These are phyloP conservation scores for Jackrogersella multiformis DNA, from an alignment of 495 filamentous ascomycete genomes.

Conservation along the genomic window DNA sequence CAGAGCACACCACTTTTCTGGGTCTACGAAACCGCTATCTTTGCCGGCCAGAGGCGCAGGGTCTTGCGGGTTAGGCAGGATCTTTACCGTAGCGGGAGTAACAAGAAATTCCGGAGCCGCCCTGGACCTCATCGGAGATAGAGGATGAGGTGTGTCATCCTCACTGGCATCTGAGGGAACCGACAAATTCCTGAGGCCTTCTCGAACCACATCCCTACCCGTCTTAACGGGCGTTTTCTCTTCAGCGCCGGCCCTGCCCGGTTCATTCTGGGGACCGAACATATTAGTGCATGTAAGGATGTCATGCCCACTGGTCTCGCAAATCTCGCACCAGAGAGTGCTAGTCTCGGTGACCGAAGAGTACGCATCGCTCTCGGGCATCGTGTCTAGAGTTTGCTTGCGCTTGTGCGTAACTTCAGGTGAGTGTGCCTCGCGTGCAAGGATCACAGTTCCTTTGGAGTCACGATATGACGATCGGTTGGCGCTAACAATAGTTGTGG, in stretches of 20 bases:
- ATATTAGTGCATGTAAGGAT: conserved; percentile 93
- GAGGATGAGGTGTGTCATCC: conserved; percentile 59
- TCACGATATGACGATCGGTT: conserved; percentile 65
- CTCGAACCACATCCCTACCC: conserved; percentile 58
- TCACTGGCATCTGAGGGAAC: conserved; percentile 45
- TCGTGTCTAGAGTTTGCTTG: conserved; percentile 60
- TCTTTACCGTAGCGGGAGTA: conserved; percentile 44
- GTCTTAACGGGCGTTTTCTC: conserved; percentile 35
- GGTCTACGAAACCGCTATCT: conserved; percentile 79
- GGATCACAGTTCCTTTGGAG: conserved; percentile 66
- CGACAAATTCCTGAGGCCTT: conserved; percentile 56
- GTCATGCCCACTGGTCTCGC: conserved; percentile 91
- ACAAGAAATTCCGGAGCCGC: conserved; percentile 18
- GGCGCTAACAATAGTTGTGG: conserved; percentile 61
- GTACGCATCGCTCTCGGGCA: conserved; percentile 77
- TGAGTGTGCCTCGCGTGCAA: conserved; percentile 55
- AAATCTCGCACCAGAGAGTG: conserved; percentile 92
- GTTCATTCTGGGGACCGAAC: conserved; percentile 66
- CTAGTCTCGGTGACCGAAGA: conserved; percentile 77
- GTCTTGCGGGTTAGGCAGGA: conserved; percentile 69
- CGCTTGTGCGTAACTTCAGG: conserved; percentile 56
- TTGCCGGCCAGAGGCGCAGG: conserved; percentile 83
- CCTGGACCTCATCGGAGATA: conserved; percentile 60
- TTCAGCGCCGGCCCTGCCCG: conserved; percentile 36
- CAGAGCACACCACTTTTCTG: conserved; percentile 93